Base-by-base conservation (phyloP, 306 rosid species). In the Rubus parviflorus region DNA sequence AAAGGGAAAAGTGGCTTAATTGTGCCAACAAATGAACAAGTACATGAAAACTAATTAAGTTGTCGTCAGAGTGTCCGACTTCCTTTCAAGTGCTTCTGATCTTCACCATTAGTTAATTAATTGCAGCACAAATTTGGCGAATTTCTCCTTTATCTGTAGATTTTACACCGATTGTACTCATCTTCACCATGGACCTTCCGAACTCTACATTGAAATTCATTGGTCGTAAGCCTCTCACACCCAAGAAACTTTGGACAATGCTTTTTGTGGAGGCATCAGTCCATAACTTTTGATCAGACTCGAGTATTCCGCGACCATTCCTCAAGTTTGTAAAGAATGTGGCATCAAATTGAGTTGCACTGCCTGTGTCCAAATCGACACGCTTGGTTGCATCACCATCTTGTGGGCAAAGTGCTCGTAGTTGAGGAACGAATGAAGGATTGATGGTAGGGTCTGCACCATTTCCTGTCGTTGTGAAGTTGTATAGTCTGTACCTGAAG, bases 281-380 rank as follows among this genome's bases (percentile, higher is more conserved):
- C 90, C 97, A 91, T 0, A 91, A n/a, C 1, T 45, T 86, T 30
- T 86, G 86, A 79, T 91, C 97, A 0, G 93, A 91, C 37, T 81
- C 86, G 16, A 91, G 88, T 45, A 91, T 35, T 9, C 93, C 97
- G 0, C 83, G 84, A 0, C 89, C 83, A 0, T 72, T 78, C 71
- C 67, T 80, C 74, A 89, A 38, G 68, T 91, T 86, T 0, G 25
- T 8, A 12, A 79, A 91, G 87, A 47, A 91, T 15, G 83, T 73
- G 0, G 77, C 15, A 41, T 91, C 92, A 30, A 91, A 87, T 38
- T 10, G 64, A 25, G 23, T 81, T 47, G 58, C 77, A 47, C 97
- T 86, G 4, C 84, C 86, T 0, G 63, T 68, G 65, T 91, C 97
- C 0, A 91, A 30, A 3, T 80, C 89, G 15, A 91, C 88, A 37